phyloP scores from a whole-genome alignment of 1,139 yeast genomes.

The Debaryomyces fabryi region DNA sequence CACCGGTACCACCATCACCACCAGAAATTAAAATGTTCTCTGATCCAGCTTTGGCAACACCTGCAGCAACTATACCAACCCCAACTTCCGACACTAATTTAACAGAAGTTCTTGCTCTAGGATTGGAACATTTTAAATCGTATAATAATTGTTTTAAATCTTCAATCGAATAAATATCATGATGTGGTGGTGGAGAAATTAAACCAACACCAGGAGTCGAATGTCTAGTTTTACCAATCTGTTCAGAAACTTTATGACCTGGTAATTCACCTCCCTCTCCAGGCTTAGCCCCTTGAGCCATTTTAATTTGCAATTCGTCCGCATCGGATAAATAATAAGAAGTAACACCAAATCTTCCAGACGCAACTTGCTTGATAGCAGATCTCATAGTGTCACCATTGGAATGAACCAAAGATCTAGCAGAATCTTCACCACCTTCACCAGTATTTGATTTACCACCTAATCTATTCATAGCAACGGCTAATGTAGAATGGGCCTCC shows the following conservation, averaged over 20 bases:
- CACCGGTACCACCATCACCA: slow-evolving; percentile 99
- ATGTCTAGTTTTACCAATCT: slow-evolving; percentile 94
- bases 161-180: slow-evolving; percentile 96
- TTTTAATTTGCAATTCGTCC: slow-evolving; percentile 95
- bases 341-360: slow-evolving; percentile 98
- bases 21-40: slow-evolving; percentile 95
- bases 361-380: slow-evolving; percentile 95
- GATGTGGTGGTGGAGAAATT: slow-evolving; percentile 98
- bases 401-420: slow-evolving; percentile 74
- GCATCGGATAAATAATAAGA: slow-evolving; percentile 94
- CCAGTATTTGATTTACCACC: slow-evolving; percentile 99
- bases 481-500: slow-evolving; percentile 97
- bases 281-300: slow-evolving; percentile 99
- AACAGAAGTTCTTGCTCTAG: slow-evolving; percentile 95
- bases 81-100: slow-evolving; percentile 97
- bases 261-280: slow-evolving; percentile 99
- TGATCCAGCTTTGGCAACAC: slow-evolving; percentile 98
- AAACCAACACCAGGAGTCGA: slow-evolving; percentile 97
- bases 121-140: slow-evolving; percentile 95
- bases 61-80: slow-evolving; percentile 98
- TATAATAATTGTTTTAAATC: slow-evolving; percentile 95
- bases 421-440: slow-evolving; percentile 99
- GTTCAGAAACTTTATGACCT: slow-evolving; percentile 86
- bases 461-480: slow-evolving; percentile 97
- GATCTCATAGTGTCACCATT: slow-evolving; percentile 98